Evolutionary conservation across 1,284 basidiomycete genomes (phyloP), one percentile per base, ranked within the genome.

Genomic region (Ustanciosporium gigantosporum): DNA sequence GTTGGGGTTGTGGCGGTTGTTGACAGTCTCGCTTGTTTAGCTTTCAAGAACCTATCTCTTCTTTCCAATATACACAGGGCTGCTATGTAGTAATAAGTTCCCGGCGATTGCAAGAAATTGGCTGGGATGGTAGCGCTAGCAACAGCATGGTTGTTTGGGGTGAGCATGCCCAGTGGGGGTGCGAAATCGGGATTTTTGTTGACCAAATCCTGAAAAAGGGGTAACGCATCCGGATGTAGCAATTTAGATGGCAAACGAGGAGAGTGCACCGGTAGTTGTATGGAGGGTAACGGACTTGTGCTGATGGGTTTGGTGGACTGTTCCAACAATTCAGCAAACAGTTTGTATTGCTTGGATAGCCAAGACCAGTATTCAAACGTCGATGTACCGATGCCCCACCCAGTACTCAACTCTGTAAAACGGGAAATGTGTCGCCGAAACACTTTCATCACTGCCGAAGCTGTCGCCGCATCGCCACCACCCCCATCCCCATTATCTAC

Each of bases 341-440:
- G 36, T 7, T 48, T 45, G 36, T 72, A 75, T 88, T 96, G 91
- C 72, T 92, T 83, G 7, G 89, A 88, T 41, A 92, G 82, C 94
- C 93, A 98, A 66, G 88, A 89, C 94, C 94, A 97, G 74, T 87
- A 97, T 77, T 97, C 95, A 67, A 89, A 95, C 0, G 90, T 95
- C 69, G 91, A 88, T 68, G 92, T 90, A n/a, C 92, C 92, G 44
- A 97, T 96, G 3, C 90, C 91, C 94, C 94, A 97, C 0, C 89
- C 88, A 6, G 88, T 83, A 8, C 89, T 91, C 47, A 97, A 85
- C 64, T 93, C 90, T 5, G 87, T 84, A 66, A 97, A 94, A 47
- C 86, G 85, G 23, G 87, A 84, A 56, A 94, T 83, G 74, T 97
- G 93, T 16, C 85, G 84, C 43, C 86, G 87, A 73, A 94, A 88